Percentiles rank a stretch among this genome's conserved stretches.
These are phyloP conservation scores for Kuraishia hungarica DNA, from an alignment of 805 yeast genomes.

Conservation along the genomic window DNA sequence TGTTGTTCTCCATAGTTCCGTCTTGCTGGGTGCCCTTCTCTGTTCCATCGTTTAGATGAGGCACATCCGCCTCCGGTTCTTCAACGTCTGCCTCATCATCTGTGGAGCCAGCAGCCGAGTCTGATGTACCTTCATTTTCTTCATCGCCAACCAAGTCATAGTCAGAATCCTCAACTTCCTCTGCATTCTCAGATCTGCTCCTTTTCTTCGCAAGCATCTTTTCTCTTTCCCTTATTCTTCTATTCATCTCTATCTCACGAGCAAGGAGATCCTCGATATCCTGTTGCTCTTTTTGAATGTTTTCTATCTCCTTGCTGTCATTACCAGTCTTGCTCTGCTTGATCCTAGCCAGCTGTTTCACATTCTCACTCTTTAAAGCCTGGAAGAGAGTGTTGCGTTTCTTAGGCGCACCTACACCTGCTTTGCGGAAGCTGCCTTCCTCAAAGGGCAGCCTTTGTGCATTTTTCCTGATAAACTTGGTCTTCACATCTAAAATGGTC, in stretches of 20 bases:
- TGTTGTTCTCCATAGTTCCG: constrained; percentile 7
- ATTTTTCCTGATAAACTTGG: constrained; percentile 5
- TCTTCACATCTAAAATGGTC: constrained; percentile 8
- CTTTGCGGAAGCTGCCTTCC: not conserved
- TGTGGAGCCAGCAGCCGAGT: not conserved
- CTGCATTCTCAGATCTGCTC: constrained; percentile 8
- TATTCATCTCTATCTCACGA: constrained; percentile 12
- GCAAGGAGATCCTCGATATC: constrained; percentile 14
- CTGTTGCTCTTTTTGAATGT: constrained; percentile 5
- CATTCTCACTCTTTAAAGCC: not conserved
- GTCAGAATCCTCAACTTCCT: constrained; percentile 11
- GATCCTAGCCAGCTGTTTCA: constrained; percentile 1
- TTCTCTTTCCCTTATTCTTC: constrained; percentile 5
- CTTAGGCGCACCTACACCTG: not conserved
- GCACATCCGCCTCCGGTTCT: constrained; percentile 12
- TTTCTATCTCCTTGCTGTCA: constrained; percentile 1
- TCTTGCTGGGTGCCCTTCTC: constrained; percentile 16
- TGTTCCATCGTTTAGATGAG: constrained; percentile 13
- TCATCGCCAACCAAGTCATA: constrained; percentile 15
- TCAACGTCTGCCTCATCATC: constrained; percentile 12
- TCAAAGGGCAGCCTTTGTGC: not conserved
- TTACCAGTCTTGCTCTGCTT: not conserved
- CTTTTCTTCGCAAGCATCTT: constrained; percentile 9
- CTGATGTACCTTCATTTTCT: constrained; percentile 3
- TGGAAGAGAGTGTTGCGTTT: not conserved